Percentiles rank a stretch among this genome's conserved stretches.
These are phyloP conservation scores for Phanerochaete sordida DNA, from an alignment of 768 basidiomycete genomes.

Conservation along the genomic window DNA sequence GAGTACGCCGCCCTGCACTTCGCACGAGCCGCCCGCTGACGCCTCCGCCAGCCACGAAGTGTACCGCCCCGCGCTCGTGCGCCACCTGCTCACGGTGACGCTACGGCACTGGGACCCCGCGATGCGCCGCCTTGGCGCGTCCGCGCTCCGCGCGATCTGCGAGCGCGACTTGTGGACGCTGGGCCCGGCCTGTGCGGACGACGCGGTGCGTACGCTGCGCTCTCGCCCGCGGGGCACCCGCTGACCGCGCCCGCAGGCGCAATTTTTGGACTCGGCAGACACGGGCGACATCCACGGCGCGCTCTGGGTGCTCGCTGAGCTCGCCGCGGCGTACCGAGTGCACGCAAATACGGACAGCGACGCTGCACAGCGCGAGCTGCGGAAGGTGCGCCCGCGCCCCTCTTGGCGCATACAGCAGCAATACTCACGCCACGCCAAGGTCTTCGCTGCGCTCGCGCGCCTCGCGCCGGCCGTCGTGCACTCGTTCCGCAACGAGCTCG, in stretches of 20 bases:
- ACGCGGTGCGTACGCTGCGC: conserved; percentile 48
- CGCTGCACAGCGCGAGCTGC: conserved; percentile 18
- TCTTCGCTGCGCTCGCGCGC: too few species aligned
- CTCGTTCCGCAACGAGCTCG: conserved; percentile 64
- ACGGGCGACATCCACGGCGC: conserved; percentile 75
- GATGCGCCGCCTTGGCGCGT: conserved; percentile 76
- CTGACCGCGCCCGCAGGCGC: conserved; percentile 36
- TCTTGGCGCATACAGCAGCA: conserved; percentile 42
- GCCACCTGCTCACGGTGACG: conserved; percentile 71
- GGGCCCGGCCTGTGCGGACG: conserved; percentile 44
- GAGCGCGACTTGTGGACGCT: conserved; percentile 51
- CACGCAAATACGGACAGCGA: neutral
- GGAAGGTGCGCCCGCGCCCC: conserved; percentile 38
- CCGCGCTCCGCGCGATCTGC: conserved; percentile 70
- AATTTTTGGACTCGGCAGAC: conserved; percentile 62
- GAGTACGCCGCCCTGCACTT: conserved; percentile 52
- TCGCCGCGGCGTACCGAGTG: conserved; percentile 58
- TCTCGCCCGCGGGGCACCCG: neutral
- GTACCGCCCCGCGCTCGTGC: conserved; percentile 66
- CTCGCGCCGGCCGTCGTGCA: conserved; percentile 57
- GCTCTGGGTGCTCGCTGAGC: conserved; percentile 67
- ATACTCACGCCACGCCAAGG: conserved; percentile 51
- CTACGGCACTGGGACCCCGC: conserved; percentile 86
- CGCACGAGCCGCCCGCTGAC: too few species aligned
- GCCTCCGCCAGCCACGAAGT: conserved; percentile 57